Conservation (phyloP, 208 protist species). For the Leishmania lainsoni region DNA sequence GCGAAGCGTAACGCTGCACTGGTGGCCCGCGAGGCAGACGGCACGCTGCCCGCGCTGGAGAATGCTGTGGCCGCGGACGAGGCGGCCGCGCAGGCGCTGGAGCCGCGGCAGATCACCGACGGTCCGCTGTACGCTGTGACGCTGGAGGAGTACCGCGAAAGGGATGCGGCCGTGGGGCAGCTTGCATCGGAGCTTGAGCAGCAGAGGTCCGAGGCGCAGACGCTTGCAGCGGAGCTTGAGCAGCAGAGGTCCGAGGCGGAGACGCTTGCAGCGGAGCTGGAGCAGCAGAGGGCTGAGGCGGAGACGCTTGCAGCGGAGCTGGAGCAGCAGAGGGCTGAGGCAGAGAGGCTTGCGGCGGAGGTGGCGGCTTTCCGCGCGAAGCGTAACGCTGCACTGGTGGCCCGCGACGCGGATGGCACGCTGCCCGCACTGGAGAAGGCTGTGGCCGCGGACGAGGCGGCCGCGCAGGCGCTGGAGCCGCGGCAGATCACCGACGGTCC, state of each 20-base stretch:
- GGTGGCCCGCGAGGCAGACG: constrained; percentile 30
- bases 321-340: too few relatives aligned
- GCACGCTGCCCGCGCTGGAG: constrained; percentile 33
- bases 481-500: constrained; percentile 21
- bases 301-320: too few relatives aligned
- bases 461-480: constrained; percentile 21
- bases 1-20: constrained; percentile 39
- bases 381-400: constrained; percentile 32
- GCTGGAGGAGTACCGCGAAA: too few relatives aligned
- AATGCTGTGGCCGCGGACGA: too few relatives aligned
- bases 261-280: too few relatives aligned
- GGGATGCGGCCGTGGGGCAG: too few relatives aligned
- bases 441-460: constrained; percentile 25
- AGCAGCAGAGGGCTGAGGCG: too few relatives aligned
- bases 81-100: constrained; percentile 11
- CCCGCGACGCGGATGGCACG: constrained; percentile 30
- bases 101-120: constrained; percentile 24
- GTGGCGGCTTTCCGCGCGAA: constrained; percentile 11
- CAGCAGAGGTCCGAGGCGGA: constrained; percentile 1
- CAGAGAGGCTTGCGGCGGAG: background rate
- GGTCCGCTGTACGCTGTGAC: constrained; percentile 35
- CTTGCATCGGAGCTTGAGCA: too few relatives aligned
- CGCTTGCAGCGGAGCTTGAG: background rate
- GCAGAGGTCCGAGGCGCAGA: constrained; percentile 3
- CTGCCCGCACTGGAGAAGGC: constrained; percentile 23